Conservation (phyloP, 2,329 filamentous ascomycete species). For the Ceratocystis papillata region DNA sequence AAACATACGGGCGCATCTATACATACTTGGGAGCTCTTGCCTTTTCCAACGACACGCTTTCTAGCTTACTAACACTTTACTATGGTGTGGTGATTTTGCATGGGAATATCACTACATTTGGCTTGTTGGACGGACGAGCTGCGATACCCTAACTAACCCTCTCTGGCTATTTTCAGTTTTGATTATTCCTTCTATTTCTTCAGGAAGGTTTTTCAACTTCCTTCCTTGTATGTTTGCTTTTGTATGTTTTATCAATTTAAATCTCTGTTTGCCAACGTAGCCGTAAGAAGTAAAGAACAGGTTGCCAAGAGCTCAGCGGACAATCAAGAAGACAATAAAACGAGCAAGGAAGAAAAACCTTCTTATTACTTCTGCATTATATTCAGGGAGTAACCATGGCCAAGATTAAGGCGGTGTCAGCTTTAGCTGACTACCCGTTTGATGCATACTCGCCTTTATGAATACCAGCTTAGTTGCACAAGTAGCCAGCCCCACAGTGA, state of each 20-base stretch:
- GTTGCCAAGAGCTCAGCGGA: not conserved
- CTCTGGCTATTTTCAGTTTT: not conserved
- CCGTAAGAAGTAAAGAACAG: not conserved
- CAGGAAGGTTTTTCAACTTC: too few species aligned
- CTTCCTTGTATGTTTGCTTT: not conserved
- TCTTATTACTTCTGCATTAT: not conserved
- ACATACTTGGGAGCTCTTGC: not conserved
- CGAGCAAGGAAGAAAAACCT: slow-evolving; percentile 5
- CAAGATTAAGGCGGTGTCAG: not conserved
- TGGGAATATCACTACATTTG: too few species aligned
- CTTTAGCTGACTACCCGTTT: not conserved
- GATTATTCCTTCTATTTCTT: too few species aligned
- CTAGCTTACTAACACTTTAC: too few species aligned
- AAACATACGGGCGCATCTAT: not conserved
- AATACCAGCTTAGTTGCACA: slow-evolving; percentile 6
- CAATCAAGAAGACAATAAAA: not conserved
- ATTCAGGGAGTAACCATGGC: slow-evolving; percentile 3
- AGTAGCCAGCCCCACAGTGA: not conserved
- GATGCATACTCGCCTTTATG: not conserved
- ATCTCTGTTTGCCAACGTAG: slow-evolving; percentile 1
- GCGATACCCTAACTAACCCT: not conserved
- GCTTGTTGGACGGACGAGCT: too few species aligned
- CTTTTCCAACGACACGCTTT: too few species aligned
- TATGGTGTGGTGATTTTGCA: too few species aligned
- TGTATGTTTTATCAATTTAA: slow-evolving; percentile 1